Evolutionary conservation across 208 protist genomes (phyloP), one percentile per base, ranked within the genome.

Genomic region (Angomonas deanei): DNA sequence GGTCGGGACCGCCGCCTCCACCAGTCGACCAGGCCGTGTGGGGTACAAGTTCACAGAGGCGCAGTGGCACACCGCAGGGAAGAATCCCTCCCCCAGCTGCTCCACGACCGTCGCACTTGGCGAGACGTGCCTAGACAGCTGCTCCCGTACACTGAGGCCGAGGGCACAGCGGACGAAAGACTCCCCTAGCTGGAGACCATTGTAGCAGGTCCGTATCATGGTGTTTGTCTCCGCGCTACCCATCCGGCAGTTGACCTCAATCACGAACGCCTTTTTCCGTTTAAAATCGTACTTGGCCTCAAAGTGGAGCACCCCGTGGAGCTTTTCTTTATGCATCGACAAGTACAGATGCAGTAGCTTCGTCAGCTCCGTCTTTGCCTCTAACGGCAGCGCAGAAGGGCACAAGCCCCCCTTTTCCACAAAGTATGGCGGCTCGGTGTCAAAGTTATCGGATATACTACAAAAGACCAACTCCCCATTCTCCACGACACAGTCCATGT

Each of bases 231-330:
- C 87, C 1, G 87, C 87, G 55, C 82, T 89, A n/a, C 87, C 87
- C 11, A 84, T 71, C 3, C 87, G 87, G 36, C 79, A 86, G 70
- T 94, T 94, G 19, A 91, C 87, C 62, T 94, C 87, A 31, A 94
- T 91, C 49, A 94, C 66, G 49, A 76, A 86, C 13, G 84, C 78
- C 17, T 13, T 33, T n/a, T 50, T 34, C 0, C 74, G 76, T 1
- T 33, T 21, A 17, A 55, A 42, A 63, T 91, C 80, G 68, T 94
- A 94, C 72, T 92, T 94, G 17, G 84, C 83, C 58, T 94, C 87
- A 53, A 91, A 89, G 71, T 94, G 87, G 15, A 94, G 63, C 11
- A 92, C 80, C 2, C 84, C 83, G 66, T 91, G 62, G 15, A 91
- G 52, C 4, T 42, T 24, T 13, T 39, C 11, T 32, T 76, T 78